Evolutionary conservation across 495 filamentous ascomycete species (phyloP), one percentile per base, ranked within the genome.

Genomic region (Xylaria castorea): DNA sequence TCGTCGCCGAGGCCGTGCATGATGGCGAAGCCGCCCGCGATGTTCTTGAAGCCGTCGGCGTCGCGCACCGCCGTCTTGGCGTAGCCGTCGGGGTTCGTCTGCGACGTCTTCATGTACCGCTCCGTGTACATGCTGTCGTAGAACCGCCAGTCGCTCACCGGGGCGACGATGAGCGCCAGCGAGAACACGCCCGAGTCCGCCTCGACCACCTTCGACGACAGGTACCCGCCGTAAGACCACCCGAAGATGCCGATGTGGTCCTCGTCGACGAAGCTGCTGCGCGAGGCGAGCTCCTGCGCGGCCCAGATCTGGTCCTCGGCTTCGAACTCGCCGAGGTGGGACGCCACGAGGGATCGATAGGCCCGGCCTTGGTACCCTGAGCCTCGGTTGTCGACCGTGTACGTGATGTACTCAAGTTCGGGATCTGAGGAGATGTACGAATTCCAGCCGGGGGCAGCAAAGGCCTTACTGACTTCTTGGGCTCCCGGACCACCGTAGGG

Each of bases 51-150:
- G 11, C 88, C 88, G 0, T 79, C 78, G 0, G 79, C 71, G 18
- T 83, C 75, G 22, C 74, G 74, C 20, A 89, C 85, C 18, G 86
- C 85, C 0, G 83, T 79, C 58, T 76, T 77, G 40, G 77, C 77
- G 75, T 90, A 90, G 22, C 87, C 88, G 0, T 62, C 83, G 0
- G 71, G 69, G 75, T 91, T 91, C 40, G 76, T 67, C 50, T 76
- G 73, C 1, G 83, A 80, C 25, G 82, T 86, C 73, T 90, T 89
- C 89, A 91, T 91, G 76, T 89, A 91, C 38, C 89, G 82, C 79
- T 91, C 89, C 12, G 89, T 89, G 80, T 91, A 91, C 79, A 91
- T 86, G 70, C 76, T 84, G 73, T 91, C 89, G 80, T 91, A 91
- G 78, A 89, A 87, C 3, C 87, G 81, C 89, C 88, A 90, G 76